These are phyloP conservation scores for Starmerella etchellsii DNA, from an alignment of 805 yeast species.

Conservation along the genomic window DNA sequence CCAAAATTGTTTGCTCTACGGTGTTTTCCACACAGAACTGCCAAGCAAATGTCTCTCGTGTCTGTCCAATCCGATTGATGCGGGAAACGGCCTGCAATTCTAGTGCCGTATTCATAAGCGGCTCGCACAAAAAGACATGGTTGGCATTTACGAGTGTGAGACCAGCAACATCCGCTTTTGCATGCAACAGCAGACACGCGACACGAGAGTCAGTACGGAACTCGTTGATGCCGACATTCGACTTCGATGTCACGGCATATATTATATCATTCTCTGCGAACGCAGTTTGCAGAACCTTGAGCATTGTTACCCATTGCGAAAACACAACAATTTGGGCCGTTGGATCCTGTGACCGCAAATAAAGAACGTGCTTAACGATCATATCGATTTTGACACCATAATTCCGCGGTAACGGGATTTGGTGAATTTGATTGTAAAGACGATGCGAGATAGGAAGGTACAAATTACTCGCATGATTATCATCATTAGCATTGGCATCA, in stretches of 20 bases:
- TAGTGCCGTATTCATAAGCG: conserved; percentile 72
- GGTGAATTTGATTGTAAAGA: conserved; percentile 29
- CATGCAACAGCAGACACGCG: conserved; percentile 79
- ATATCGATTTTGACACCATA: conserved; percentile 83
- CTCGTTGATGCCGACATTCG: conserved; percentile 4
- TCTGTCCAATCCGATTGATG: conserved; percentile 86
- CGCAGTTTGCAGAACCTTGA: conserved; percentile 54
- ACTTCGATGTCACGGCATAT: conserved; percentile 39
- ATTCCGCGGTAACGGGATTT: conserved; percentile 32
- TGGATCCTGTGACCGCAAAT: conserved; percentile 44
- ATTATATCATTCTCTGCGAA: conserved; percentile 44
- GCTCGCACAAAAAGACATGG: conserved; percentile 86
- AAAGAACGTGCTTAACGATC: conserved; percentile 59
- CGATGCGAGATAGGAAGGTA: conserved; percentile 21
- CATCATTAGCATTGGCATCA: background rate
- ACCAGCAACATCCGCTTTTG: conserved; percentile 69
- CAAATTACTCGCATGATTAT: conserved; percentile 12
- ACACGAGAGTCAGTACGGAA: conserved; percentile 41
- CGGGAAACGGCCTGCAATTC: conserved; percentile 89
- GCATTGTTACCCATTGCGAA: conserved; percentile 77
- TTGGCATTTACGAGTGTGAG: conserved; percentile 82
- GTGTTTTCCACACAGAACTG: conserved; percentile 72
- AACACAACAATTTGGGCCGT: conserved; percentile 71
- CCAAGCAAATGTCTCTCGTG: conserved; percentile 74
- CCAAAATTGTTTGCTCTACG: conserved; percentile 77